phyloP scores from a whole-genome alignment of 1,139 yeast species.

The Candida pseudoviswanathii region DNA sequence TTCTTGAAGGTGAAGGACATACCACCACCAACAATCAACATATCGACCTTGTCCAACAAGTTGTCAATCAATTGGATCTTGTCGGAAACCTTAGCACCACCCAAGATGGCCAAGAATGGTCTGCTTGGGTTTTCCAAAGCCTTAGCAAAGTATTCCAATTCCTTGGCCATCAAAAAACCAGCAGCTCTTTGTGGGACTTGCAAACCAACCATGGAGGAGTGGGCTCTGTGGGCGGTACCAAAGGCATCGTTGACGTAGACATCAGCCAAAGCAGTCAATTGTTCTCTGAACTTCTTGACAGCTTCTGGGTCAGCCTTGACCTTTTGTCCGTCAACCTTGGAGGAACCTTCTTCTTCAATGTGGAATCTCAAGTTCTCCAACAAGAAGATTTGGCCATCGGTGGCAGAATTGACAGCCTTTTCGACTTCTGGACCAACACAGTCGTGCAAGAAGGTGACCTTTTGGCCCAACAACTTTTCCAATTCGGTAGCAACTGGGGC shows the following conservation, averaged over 20 bases:
- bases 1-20: slow-evolving; percentile 99
- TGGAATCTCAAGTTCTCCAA: slow-evolving; percentile 97
- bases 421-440: slow-evolving; percentile 89
- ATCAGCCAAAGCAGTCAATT: slow-evolving; percentile 87
- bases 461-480: slow-evolving; percentile 62
- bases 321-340: slow-evolving; percentile 76
- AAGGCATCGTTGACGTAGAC: slow-evolving; percentile 97
- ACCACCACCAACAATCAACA: slow-evolving; percentile 96
- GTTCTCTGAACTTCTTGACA: slow-evolving; percentile 82
- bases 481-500: slow-evolving; percentile 91
- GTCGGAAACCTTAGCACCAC: slow-evolving; percentile 98
- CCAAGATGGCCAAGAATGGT: slow-evolving; percentile 96
- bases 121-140: slow-evolving; percentile 95
- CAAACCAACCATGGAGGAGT: slow-evolving; percentile 96
- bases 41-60: slow-evolving; percentile 91
- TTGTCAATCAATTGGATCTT: slow-evolving; percentile 97
- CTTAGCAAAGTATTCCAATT: slow-evolving; percentile 93
- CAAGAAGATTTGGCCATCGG: slow-evolving; percentile 73
- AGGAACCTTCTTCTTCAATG: slow-evolving; percentile 92
- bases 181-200: slow-evolving; percentile 93
- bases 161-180: slow-evolving; percentile 97
- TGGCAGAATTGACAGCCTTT: slow-evolving; percentile 67
- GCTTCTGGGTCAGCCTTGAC: slow-evolving; percentile 83
- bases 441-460: slow-evolving; percentile 80
- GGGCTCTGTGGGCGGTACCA: slow-evolving; percentile 99